A percentile compares a stretch with the other conserved stretches of the same genome.
Conservation (phyloP, 306 rosid genomes). For the Lathyrus tuberosus region DNA sequence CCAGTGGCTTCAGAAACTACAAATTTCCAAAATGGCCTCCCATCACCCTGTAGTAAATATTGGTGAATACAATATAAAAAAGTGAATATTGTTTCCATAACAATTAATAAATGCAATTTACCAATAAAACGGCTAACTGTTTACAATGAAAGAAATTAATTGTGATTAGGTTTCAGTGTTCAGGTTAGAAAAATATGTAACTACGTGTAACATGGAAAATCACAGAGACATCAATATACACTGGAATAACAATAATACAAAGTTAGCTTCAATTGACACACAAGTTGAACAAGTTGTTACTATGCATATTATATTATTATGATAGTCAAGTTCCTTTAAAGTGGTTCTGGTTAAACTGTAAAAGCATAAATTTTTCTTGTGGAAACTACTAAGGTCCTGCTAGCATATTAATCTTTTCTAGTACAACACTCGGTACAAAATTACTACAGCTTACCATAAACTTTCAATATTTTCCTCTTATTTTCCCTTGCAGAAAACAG, state of each 20-base stretch:
- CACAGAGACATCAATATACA: slow-evolving; percentile 24
- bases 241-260: neutral
- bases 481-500: too few species aligned
- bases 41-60: slow-evolving; percentile 75
- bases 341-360: neutral
- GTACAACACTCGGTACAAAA: too few species aligned
- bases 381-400: too few species aligned
- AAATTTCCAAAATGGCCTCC: slow-evolving; percentile 95
- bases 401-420: too few species aligned
- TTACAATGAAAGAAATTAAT: too few species aligned
- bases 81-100: too few species aligned
- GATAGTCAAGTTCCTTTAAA: slow-evolving; percentile 9
- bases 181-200: slow-evolving; percentile 5
- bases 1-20: slow-evolving; percentile 95
- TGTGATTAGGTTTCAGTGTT: neutral
- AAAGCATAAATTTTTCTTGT: too few species aligned
- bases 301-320: neutral
- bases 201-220: slow-evolving; percentile 7
- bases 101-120: too few species aligned
- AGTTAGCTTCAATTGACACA: slow-evolving; percentile 36
- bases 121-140: too few species aligned
- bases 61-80: slow-evolving; percentile 12
- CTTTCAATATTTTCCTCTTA: too few species aligned
- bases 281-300: slow-evolving; percentile 25
- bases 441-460: too few species aligned